A percentile compares a stretch with the other conserved stretches of the same genome.
These are phyloP conservation scores for Trichoderma oligosporum DNA, from an alignment of 2,329 filamentous ascomycete genomes.

Conservation along the genomic window DNA sequence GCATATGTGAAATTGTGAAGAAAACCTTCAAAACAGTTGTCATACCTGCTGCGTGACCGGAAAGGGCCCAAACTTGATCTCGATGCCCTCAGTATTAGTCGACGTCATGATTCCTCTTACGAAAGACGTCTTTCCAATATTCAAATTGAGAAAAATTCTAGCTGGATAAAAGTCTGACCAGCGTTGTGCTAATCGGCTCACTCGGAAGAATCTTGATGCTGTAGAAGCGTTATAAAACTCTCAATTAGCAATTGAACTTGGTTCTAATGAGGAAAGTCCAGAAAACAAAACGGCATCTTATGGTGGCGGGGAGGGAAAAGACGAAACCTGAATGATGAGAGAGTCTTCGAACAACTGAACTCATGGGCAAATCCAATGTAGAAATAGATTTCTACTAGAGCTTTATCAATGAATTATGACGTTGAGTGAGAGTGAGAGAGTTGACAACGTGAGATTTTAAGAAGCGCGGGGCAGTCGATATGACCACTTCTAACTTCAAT, in stretches of 20 bases:
- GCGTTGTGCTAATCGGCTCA: not conserved
- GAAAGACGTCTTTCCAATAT: not conserved
- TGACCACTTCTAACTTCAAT: no score
- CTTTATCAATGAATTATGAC: no score
- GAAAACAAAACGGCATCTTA: no score
- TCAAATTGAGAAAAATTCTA: not conserved
- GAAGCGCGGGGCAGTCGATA: not conserved
- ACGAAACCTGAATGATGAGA: not conserved
- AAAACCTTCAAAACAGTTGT: no score
- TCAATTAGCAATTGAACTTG: not conserved
- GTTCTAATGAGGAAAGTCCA: no score
- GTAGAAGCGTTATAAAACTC: not conserved
- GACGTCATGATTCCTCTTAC: conserved; percentile 30
- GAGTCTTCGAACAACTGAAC: not conserved
- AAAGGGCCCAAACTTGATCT: conserved; percentile 69
- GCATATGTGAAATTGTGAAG: not conserved
- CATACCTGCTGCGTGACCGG: conserved; percentile 70
- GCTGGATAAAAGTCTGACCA: not conserved
- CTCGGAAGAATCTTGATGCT: not conserved
- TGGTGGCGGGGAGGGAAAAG: not conserved
- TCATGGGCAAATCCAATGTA: not conserved
- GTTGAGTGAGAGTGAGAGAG: not conserved
- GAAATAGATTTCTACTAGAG: no score
- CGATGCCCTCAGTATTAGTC: conserved; percentile 25
- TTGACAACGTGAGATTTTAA: conserved; percentile 14